Evolutionary conservation across 768 basidiomycete species (phyloP), one percentile per base, ranked within the genome.

Genomic region (Collybia sp.): DNA sequence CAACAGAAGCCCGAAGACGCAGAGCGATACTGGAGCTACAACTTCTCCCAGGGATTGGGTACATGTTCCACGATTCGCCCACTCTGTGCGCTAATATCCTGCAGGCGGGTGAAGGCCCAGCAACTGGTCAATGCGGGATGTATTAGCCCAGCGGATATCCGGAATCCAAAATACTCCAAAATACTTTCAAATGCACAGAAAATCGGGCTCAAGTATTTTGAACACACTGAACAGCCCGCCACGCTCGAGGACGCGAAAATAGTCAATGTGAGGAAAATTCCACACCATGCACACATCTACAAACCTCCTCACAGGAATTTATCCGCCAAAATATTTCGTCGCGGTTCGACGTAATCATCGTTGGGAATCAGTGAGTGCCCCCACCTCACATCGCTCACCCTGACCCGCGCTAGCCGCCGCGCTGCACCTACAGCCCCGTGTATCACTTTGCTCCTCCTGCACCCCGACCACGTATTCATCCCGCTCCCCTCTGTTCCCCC

Each of bases 301-400:
- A 12, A 16, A 5, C 30, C 39, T 33, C 33, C 34, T n/a, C 34
- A 15, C 44, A 84, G 83, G 63, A 68, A 42, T 81, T 79, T 42
- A 67, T 80, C 43, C 66, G 62, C 30, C 64, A 73, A 12, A 68
- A 67, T 46, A 49, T 83, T 5, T 68, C 72, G 32, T 55, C 68
- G 15, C 73, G 70, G 38, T 79, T 73, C 50, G 76, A 80, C 47
- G 50, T 78, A 13, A 54, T 71, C 25, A 54, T 80, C n/a, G 69
- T 69, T 0, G 83, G 82, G 9, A 69, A 68, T 61, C 79, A 82
- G 83, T 85, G 56, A 58, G 83, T 62, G 12, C 6, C 15, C 12
- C 11, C 12, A 5, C 43, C 31, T 20, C 35, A 10, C 30, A 30
- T 13, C 9, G 46, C 15, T 10, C 19, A 34, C 32, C 13, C 31